Base-by-base conservation (phyloP, 176 grass and related monocot genomes). In the Guadua angustifolia region DNA sequence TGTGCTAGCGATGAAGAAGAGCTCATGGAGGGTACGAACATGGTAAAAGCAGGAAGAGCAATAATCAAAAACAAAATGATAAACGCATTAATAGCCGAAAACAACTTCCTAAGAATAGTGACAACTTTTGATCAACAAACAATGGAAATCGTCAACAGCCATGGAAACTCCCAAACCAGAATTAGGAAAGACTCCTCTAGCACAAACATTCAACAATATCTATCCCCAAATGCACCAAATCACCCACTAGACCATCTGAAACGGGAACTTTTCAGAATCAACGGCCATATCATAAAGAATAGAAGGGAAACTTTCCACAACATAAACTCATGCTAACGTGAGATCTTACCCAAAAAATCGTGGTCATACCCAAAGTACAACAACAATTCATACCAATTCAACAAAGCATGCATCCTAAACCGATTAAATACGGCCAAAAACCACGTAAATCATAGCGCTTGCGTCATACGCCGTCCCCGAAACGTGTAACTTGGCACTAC, bases 141-240 rank as follows among this genome's bases (percentile, higher is more conserved):
- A 83, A 82, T 9, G 9, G 79, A 29, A 79, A 66, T 44, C 50
- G 50, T 9, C 12, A 51, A 10, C 32, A 46, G 16, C 25, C 52
- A 64, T 42, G 39, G 72, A 86, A 59, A 82, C 61, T 36, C 19
- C 50, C 18, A 42, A 77, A 47, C 25, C 40, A 56, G 17, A 82
- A 77, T 38, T 72, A 65, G 63, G 63, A 45, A 89, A 70, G 55
- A 43, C 46, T 63, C 9, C 35, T 83, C 2, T n/a, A n/a, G 73
- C 35, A 40, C 55, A 40, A 64, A 49, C 17, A 85, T 47, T 78
- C 25, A 49, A 56, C 45, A 71, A 77, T 14, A 71, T 29, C 21
- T 71, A 72, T 22, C 6, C 26, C 7, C 17, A 57, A 47, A 73
- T 47, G 75, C 38, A 39, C 46, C 16, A 6, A 73, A 4, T 8